These are phyloP conservation scores for Tanozyma kutaoensis DNA, from an alignment of 805 yeast genomes.

Conservation along the genomic window DNA sequence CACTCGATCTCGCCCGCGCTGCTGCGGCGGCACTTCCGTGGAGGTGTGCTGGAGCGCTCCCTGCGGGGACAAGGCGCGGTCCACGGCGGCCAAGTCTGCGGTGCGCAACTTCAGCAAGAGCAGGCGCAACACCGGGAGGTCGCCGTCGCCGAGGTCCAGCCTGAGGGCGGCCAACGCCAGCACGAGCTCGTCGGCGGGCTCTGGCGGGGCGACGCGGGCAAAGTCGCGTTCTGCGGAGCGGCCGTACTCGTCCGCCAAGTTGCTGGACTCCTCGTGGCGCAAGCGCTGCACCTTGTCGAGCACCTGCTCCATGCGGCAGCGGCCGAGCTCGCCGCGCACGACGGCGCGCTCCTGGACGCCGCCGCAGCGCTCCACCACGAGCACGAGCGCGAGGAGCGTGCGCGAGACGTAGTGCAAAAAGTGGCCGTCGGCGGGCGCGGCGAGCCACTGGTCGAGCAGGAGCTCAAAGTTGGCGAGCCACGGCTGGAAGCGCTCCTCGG, in stretches of 20 bases:
- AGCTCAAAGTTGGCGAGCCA: slow-evolving; percentile 26
- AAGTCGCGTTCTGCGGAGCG: too few relatives aligned
- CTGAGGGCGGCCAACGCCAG: too few relatives aligned
- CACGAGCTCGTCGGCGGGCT: too few relatives aligned
- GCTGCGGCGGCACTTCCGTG: too few relatives aligned
- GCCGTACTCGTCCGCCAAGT: slow-evolving; percentile 25
- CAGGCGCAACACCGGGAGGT: too few relatives aligned
- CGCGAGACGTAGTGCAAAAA: slow-evolving; percentile 21
- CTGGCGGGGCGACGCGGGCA: too few relatives aligned
- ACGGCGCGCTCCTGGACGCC: slow-evolving; percentile 13
- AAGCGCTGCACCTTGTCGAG: slow-evolving; percentile 20
- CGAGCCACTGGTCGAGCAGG: slow-evolving; percentile 16
- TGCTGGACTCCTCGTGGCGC: slow-evolving; percentile 16
- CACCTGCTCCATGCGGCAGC: slow-evolving; percentile 19
- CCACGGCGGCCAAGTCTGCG: too few relatives aligned
- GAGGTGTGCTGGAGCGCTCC: too few relatives aligned
- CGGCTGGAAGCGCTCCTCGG: slow-evolving; percentile 23
- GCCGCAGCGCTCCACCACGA: slow-evolving; percentile 15
- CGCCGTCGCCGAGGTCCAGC: too few relatives aligned
- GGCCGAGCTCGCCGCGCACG: slow-evolving; percentile 22
- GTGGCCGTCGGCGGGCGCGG: slow-evolving; percentile 2
- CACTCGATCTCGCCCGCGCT: too few relatives aligned
- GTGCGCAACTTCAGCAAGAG: too few relatives aligned
- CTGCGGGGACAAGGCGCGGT: too few relatives aligned
- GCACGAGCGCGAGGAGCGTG: slow-evolving; percentile 21